Base-by-base conservation (phyloP, 192 early-diverging fungal genomes). In the Podila epigama region DNA sequence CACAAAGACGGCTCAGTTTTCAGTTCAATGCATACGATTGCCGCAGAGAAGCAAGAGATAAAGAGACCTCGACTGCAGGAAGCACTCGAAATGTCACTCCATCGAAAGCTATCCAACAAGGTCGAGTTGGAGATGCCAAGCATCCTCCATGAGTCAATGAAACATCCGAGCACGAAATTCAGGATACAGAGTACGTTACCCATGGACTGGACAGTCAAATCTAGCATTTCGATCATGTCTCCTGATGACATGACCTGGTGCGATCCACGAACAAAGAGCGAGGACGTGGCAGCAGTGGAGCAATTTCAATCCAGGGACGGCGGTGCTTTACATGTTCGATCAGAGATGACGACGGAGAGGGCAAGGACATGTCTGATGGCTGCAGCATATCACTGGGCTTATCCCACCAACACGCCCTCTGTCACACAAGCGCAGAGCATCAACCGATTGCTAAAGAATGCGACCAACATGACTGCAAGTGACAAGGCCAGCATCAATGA, bases 151-250 rank as follows among this genome's bases (percentile, higher is more conserved):
- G 37, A 31, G 4, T 7, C 51, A 5, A 37, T 51, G n/a, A 73
- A 57, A 44, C 55, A 65, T 28, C 5, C 50, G 9, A 32, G 51
- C 16, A 28, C 50, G 8, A 58, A 54, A n/a, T 36, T 48, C 51
- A 59, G 53, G 50, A 62, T 64, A 39, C 36, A 31, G 15, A 22
- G 16, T 9, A 34, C 20, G 0, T 1, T 56, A 16, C 73, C 73
- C 8, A 0, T 77, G 42, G 73, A 77, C 34, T 77, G 73, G 73
- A 64, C 73, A 3, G 13, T 77, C 6, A 77, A 68, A 22, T 51
- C 51, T 7, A 51, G 65, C 5, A 33, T 68, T 6, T 68, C 60
- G 0, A 63, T 77, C 11, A 60, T 55, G 1, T 77, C 73, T 8
- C 61, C 33, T 0, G 61, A 68, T 28, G 40, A 31, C 11, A n/a